Percentiles rank a stretch among this genome's conserved stretches.
Conservation (phyloP, 805 yeast species). For the Candida tibetensis region DNA sequence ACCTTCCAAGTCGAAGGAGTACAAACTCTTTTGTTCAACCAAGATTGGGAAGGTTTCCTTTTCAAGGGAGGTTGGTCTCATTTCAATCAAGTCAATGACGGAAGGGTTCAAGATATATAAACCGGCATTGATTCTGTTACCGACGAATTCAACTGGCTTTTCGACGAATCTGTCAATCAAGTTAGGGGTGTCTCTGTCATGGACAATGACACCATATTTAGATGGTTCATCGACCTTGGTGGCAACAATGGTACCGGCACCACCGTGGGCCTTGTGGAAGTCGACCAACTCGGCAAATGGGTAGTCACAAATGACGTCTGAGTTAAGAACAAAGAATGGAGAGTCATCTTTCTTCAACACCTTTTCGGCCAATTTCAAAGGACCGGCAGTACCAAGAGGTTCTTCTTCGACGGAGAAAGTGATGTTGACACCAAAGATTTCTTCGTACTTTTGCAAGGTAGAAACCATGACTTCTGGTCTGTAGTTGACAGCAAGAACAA, state of each 20-base stretch:
- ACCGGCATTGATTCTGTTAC: slow-evolving; percentile 99
- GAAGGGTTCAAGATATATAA: slow-evolving; percentile 96
- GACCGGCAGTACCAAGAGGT: slow-evolving; percentile 99
- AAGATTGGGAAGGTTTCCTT: slow-evolving; percentile 98
- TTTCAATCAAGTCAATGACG: slow-evolving; percentile 92
- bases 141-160: slow-evolving; percentile 98
- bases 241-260: slow-evolving; percentile 97
- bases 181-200: slow-evolving; percentile 91
- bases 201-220: slow-evolving; percentile 99
- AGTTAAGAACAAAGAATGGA: slow-evolving; percentile 96
- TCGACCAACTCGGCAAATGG: slow-evolving; percentile 90
- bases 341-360: slow-evolving; percentile 90
- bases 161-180: slow-evolving; percentile 98
- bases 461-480: slow-evolving; percentile 99
- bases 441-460: slow-evolving; percentile 90
- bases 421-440: slow-evolving; percentile 89
- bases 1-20: slow-evolving; percentile 97
- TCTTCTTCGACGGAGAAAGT: slow-evolving; percentile 98
- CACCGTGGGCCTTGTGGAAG: slow-evolving; percentile 95
- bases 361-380: slow-evolving; percentile 93
- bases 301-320: slow-evolving; percentile 98
- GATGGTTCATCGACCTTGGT: slow-evolving; percentile 99
- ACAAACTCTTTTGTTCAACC: slow-evolving; percentile 83
- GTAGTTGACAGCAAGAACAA: slow-evolving; percentile 97
- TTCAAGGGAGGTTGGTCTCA: slow-evolving; percentile 98